Evolutionary conservation across 441 rosid genomes (phyloP).

Genomic region (Erysimum pusillum): DNA sequence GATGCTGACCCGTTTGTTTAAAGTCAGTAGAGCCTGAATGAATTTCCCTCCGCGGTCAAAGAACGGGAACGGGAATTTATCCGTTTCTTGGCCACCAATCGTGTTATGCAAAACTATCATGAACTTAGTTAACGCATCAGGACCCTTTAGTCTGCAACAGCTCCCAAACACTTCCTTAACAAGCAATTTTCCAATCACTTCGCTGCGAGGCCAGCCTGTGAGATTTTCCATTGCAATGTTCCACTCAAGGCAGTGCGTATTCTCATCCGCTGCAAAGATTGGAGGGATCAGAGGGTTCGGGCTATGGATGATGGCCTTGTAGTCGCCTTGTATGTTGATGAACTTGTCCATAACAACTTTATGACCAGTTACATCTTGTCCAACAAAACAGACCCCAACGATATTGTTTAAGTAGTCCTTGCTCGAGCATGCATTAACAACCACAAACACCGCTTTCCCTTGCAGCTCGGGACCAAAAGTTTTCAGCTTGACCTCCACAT

Average conservation of each 20-base stretch:
- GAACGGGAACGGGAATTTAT: conserved; percentile 79
- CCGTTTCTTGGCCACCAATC: conserved; percentile 83
- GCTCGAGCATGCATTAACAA: conserved; percentile 94
- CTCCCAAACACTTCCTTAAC: conserved; percentile 92
- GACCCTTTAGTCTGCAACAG: conserved; percentile 86
- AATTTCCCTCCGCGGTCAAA: conserved; percentile 74
- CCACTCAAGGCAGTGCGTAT: conserved; percentile 92
- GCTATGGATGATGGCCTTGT: conserved; percentile 90
- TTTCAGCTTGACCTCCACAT: conserved; percentile 88
- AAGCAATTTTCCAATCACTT: conserved; percentile 82
- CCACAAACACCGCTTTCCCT: conserved; percentile 77
- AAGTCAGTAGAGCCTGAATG: conserved; percentile 84
- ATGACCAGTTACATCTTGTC: conserved; percentile 91
- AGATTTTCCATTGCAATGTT: conserved; percentile 95
- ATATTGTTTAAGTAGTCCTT: conserved; percentile 83
- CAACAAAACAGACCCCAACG: conserved; percentile 94
- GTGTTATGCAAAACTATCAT: conserved; percentile 91
- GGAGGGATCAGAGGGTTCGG: conserved; percentile 96
- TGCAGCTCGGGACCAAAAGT: conserved; percentile 68
- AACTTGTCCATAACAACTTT: conserved; percentile 95
- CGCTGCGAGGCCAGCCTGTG: conserved; percentile 77
- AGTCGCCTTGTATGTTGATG: conserved; percentile 89
- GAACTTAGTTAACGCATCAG: conserved; percentile 85
- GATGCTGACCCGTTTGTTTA: conserved; percentile 79
- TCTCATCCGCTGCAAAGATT: conserved; percentile 90